Conservation (phyloP, 2,329 filamentous ascomycete species). For the Zarea fungicola region DNA sequence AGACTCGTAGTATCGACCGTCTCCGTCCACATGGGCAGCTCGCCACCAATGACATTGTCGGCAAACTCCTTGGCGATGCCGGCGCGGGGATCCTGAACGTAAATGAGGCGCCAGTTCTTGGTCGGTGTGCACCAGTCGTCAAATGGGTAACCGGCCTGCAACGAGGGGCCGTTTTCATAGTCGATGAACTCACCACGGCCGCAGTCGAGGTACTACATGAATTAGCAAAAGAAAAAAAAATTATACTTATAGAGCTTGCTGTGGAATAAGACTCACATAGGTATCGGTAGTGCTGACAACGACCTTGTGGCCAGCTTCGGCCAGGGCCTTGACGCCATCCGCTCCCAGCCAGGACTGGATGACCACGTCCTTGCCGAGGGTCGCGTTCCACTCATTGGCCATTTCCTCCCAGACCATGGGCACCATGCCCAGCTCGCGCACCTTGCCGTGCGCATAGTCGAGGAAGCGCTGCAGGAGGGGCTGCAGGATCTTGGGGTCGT, state of each 20-base stretch:
- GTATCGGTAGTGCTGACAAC: constrained; percentile 72
- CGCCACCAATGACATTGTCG: constrained; percentile 71
- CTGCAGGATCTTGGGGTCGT: constrained; percentile 57
- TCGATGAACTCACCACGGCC: constrained; percentile 76
- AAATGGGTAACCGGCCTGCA: constrained; percentile 60
- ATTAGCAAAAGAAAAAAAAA: constrained; percentile 16
- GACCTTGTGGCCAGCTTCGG: constrained; percentile 60
- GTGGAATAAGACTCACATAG: constrained; percentile 69
- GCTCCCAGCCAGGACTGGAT: constrained; percentile 74
- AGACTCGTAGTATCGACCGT: constrained; percentile 70
- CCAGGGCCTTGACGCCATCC: constrained; percentile 54
- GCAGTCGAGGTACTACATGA: constrained; percentile 69
- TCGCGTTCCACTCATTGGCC: constrained; percentile 71
- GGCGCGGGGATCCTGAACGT: constrained; percentile 69
- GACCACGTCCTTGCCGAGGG: constrained; percentile 63
- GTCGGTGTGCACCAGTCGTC: constrained; percentile 73
- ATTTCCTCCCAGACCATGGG: constrained; percentile 90
- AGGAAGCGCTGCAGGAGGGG: constrained; percentile 76
- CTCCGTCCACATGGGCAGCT: constrained; percentile 78
- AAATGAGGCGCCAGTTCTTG: constrained; percentile 78
- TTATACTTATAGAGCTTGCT: no score
- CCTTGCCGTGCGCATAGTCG: constrained; percentile 60
- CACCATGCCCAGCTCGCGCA: constrained; percentile 58
- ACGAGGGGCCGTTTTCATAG: constrained; percentile 53
- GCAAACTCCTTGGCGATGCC: constrained; percentile 57